A percentile compares a stretch with the other conserved stretches of the same genome.
Evolutionary conservation across 2,329 filamentous ascomycete species (phyloP).

Genomic region (Sarocladium kiliense): DNA sequence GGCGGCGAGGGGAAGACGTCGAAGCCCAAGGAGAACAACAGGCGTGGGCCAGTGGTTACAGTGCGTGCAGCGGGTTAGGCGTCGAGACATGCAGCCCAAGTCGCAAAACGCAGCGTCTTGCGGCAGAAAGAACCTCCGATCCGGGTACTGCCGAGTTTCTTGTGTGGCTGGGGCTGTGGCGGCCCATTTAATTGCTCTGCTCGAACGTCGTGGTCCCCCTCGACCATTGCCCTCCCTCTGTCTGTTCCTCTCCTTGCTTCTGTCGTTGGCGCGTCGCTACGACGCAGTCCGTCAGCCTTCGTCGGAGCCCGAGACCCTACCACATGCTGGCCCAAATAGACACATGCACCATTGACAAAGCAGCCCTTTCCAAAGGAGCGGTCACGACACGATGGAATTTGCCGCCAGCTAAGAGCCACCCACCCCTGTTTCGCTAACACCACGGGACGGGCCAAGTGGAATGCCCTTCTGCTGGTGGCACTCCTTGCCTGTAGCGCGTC

Average conservation of each 20-base stretch:
- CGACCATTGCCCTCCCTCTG: background rate
- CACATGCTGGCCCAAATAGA: background rate
- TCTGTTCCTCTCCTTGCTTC: background rate
- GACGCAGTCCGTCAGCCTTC: background rate
- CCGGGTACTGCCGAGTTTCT: slow-evolving; percentile 5
- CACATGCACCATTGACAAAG: background rate
- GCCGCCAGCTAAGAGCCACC: background rate
- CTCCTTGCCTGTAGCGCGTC: background rate
- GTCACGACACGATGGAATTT: slow-evolving; percentile 8
- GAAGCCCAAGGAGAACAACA: background rate
- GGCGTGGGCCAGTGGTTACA: background rate
- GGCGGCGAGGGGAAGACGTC: background rate
- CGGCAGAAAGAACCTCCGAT: background rate
- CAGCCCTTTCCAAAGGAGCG: slow-evolving; percentile 2
- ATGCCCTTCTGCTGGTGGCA: slow-evolving; percentile 1
- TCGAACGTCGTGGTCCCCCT: background rate
- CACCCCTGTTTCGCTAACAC: background rate
- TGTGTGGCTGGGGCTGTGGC: slow-evolving; percentile 5
- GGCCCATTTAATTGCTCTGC: background rate
- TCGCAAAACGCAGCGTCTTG: background rate
- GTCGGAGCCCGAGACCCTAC: background rate
- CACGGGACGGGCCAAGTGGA: slow-evolving; percentile 7
- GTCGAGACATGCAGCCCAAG: background rate
- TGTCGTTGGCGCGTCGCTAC: background rate
- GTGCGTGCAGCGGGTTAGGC: slow-evolving; percentile 3